Conservation (phyloP, 805 yeast genomes). For the Blastobotrys robertii region DNA sequence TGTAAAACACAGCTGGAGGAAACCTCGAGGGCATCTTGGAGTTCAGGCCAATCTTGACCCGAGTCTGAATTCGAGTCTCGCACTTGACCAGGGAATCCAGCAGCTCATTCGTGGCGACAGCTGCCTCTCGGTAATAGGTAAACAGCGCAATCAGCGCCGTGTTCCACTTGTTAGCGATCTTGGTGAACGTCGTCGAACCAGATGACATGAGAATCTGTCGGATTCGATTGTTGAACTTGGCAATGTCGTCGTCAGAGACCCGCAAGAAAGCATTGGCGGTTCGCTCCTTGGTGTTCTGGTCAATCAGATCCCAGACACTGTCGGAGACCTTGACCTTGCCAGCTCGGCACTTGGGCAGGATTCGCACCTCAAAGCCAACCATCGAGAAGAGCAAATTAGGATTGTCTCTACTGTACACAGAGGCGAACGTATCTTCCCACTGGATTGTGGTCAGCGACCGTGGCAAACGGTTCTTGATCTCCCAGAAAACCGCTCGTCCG, state of each 20-base stretch:
- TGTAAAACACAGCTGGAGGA: constrained; percentile 97
- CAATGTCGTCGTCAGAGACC: constrained; percentile 74
- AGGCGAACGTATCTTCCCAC: constrained; percentile 76
- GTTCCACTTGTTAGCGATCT: constrained; percentile 93
- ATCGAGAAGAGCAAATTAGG: constrained; percentile 81
- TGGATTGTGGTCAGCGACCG: constrained; percentile 56
- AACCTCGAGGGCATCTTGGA: constrained; percentile 98
- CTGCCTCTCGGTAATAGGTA: constrained; percentile 89
- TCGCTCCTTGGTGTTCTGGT: constrained; percentile 65
- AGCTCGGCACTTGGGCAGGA: constrained; percentile 62
- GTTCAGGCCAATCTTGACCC: constrained; percentile 89
- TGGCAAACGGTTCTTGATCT: constrained; percentile 71
- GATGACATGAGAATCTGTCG: constrained; percentile 90
- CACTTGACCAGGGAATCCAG: constrained; percentile 78
- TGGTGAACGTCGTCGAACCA: constrained; percentile 91
- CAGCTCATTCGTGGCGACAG: constrained; percentile 66
- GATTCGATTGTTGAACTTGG: constrained; percentile 69
- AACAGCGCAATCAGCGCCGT: constrained; percentile 79
- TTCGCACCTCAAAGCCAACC: constrained; percentile 93
- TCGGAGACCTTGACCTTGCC: constrained; percentile 47
- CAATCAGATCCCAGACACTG: constrained; percentile 83
- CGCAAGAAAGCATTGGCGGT: constrained; percentile 82
- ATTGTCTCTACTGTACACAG: constrained; percentile 85
- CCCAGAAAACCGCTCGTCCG: constrained; percentile 92
- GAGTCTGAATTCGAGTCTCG: constrained; percentile 87